Conservation (phyloP, 106 monocot species). For the Amphibolis antarctica region DNA sequence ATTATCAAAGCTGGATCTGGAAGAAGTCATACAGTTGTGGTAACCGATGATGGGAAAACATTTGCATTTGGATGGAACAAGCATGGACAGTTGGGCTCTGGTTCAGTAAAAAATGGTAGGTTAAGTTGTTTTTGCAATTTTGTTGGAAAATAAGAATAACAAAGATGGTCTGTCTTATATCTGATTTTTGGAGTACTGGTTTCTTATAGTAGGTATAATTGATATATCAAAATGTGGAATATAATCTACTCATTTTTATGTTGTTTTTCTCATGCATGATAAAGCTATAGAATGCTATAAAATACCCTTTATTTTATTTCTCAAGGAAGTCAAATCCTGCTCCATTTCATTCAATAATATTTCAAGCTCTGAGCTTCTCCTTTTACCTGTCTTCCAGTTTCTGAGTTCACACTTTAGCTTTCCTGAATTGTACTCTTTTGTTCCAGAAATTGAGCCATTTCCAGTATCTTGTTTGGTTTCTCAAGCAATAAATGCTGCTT, state of each 20-base stretch:
- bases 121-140: neutral
- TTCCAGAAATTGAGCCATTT: slow-evolving; percentile 71
- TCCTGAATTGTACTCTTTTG: neutral
- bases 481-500: slow-evolving; percentile 56
- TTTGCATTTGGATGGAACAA: slow-evolving; percentile 92
- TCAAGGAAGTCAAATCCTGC: too few species aligned
- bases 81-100: slow-evolving; percentile 84
- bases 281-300: too few species aligned
- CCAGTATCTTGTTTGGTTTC: slow-evolving; percentile 67
- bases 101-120: slow-evolving; percentile 67
- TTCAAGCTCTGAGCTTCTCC: too few species aligned
- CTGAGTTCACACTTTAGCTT: neutral
- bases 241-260: too few species aligned
- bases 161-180: neutral
- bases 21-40: slow-evolving; percentile 79
- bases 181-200: neutral
- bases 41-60: slow-evolving; percentile 84
- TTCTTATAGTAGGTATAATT: too few species aligned
- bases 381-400: neutral
- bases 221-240: too few species aligned
- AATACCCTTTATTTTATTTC: too few species aligned
- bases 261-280: too few species aligned
- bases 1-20: slow-evolving; percentile 65
- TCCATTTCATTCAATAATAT: too few species aligned
- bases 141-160: neutral